Conservation (phyloP, 73 alveolate genomes). For the Paramecium pentaurelia region DNA sequence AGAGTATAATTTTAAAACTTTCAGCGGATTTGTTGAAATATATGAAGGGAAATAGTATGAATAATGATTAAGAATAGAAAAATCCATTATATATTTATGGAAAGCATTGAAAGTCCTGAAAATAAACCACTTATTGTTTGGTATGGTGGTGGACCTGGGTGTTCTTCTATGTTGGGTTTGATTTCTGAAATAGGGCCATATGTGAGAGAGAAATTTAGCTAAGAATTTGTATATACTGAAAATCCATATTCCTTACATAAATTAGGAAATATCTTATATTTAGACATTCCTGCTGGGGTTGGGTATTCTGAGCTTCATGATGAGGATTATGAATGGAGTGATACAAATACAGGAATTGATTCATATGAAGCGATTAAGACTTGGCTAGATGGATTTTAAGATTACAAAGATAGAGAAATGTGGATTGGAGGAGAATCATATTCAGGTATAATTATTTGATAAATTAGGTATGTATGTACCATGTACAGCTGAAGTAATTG, state of each 20-base stretch:
- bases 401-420: slow-evolving; percentile 56
- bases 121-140: slow-evolving; percentile 75
- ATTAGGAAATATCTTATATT: slow-evolving; percentile 75
- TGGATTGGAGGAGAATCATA: slow-evolving; percentile 81
- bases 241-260: slow-evolving; percentile 91
- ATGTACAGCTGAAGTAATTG: slow-evolving; percentile 66
- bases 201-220: slow-evolving; percentile 62
- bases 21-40: neutral
- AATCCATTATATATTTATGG: slow-evolving; percentile 64
- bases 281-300: slow-evolving; percentile 97
- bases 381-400: slow-evolving; percentile 68
- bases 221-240: neutral
- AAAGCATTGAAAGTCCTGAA: slow-evolving; percentile 67
- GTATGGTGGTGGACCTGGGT: slow-evolving; percentile 95
- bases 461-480: slow-evolving; percentile 79
- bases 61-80: neutral
- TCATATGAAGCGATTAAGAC: slow-evolving; percentile 66
- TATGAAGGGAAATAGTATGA: neutral
- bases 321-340: slow-evolving; percentile 64
- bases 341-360: slow-evolving; percentile 71
- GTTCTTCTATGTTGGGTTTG: slow-evolving; percentile 80
- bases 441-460: slow-evolving; percentile 78
- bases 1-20: neutral
- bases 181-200: slow-evolving; percentile 86
- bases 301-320: slow-evolving; percentile 74